A percentile compares a stretch with the other conserved stretches of the same genome.
Evolutionary conservation across 2,329 filamentous ascomycete species (phyloP).

Genomic region (Blastomyces percursus): DNA sequence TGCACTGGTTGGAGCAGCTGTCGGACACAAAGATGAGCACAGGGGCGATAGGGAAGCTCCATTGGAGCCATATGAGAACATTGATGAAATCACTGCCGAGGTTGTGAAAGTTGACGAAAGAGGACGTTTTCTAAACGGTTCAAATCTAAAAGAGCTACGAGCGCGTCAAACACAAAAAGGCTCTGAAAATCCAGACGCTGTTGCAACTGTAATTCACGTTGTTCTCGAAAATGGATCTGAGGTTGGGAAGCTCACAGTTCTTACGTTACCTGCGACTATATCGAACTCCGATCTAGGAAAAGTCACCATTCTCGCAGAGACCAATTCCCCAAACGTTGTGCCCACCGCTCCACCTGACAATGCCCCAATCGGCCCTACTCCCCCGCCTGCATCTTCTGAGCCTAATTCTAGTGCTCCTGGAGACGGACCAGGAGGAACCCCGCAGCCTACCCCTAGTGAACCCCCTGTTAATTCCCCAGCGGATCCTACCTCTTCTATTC

Average conservation of each 20-base stretch:
- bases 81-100: neutral
- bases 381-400: neutral
- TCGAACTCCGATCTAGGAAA: slow-evolving; percentile 16
- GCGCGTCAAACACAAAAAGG: slow-evolving; percentile 9
- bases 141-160: neutral
- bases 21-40: slow-evolving; percentile 3
- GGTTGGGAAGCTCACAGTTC: slow-evolving; percentile 16
- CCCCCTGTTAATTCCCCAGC: too few relatives aligned
- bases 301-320: slow-evolving; percentile 18
- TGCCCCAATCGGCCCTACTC: neutral
- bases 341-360: slow-evolving; percentile 4
- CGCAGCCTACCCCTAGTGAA: neutral
- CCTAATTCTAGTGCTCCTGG: neutral
- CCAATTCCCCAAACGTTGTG: slow-evolving; percentile 10
- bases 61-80: neutral
- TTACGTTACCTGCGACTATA: slow-evolving; percentile 18
- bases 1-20: neutral
- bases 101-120: neutral
- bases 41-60: neutral
- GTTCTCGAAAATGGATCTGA: slow-evolving; percentile 18
- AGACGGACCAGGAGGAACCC: neutral
- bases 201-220: slow-evolving; percentile 17
- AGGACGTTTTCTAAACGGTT: neutral
- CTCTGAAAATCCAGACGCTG: slow-evolving; percentile 8
- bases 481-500: neutral